Conservation (phyloP, 176 grass and related monocot genomes). For the Rhynchospora breviuscula region DNA sequence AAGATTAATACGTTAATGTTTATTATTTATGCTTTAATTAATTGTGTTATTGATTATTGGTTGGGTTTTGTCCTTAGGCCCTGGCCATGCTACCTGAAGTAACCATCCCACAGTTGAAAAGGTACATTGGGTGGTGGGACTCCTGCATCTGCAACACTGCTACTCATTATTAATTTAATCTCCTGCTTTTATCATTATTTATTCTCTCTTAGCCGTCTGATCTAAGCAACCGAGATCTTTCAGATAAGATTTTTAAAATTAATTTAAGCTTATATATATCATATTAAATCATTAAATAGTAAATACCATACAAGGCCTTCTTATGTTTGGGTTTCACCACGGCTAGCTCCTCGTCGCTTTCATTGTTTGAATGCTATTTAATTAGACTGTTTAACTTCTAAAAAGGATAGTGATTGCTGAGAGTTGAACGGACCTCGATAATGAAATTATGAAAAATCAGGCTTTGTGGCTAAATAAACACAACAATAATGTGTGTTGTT, state of each 20-base stretch:
- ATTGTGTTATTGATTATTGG: not conserved
- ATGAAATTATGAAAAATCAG: too few species aligned
- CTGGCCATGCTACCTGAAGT: not conserved
- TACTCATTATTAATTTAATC: not conserved
- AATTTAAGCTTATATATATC: too few species aligned
- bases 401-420: too few species aligned
- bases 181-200: not conserved
- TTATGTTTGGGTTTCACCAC: too few species aligned
- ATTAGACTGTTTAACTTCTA: too few species aligned
- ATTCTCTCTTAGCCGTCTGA: conserved; percentile 5
- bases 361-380: too few species aligned
- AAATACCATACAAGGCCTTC: too few species aligned
- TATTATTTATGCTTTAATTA: not conserved
- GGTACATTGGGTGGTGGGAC: not conserved
- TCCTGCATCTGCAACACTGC: not conserved
- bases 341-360: too few species aligned
- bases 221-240: not conserved
- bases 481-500: too few species aligned
- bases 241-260: not conserved
- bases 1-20: not conserved
- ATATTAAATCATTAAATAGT: not conserved
- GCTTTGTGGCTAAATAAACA: too few species aligned
- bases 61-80: not conserved
- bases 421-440: too few species aligned
- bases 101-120: not conserved